phyloP scores from a whole-genome alignment of 1,139 yeast species.

The Blastobotrys buckinghamii region DNA sequence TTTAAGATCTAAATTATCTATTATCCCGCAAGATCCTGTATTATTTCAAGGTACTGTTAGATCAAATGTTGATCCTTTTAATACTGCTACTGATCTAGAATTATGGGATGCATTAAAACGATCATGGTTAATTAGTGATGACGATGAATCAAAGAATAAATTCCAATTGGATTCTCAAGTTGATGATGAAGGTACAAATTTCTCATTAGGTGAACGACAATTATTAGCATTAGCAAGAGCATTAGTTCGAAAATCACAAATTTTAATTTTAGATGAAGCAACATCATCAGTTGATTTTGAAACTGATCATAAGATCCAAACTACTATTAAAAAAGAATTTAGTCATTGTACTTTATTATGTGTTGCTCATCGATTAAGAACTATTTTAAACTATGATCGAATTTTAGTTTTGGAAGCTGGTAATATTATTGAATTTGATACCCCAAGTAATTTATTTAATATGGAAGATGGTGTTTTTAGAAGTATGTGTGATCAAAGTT shows the following conservation, averaged over 20 bases:
- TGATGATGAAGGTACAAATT: constrained; percentile 73
- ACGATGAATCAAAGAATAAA: constrained; percentile 36
- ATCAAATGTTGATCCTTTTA: constrained; percentile 63
- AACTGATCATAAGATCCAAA: constrained; percentile 67
- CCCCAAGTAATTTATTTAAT: constrained; percentile 38
- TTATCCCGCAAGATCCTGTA: constrained; percentile 78
- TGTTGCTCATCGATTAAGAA: constrained; percentile 74
- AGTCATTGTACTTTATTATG: constrained; percentile 64
- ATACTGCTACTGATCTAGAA: constrained; percentile 43
- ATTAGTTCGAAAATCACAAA: constrained; percentile 59
- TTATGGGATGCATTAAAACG: constrained; percentile 57
- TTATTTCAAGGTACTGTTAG: constrained; percentile 62
- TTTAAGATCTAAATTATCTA: constrained; percentile 55
- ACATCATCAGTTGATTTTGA: constrained; percentile 80
- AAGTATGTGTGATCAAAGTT: constrained; percentile 56
- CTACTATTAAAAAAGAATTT: constrained; percentile 58
- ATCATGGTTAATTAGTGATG: constrained; percentile 44
- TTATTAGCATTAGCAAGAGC: constrained; percentile 74
- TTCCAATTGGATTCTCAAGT: constrained; percentile 64
- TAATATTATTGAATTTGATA: constrained; percentile 51
- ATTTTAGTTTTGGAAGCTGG: constrained; percentile 67
- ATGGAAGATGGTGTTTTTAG: constrained; percentile 43
- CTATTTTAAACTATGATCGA: constrained; percentile 61
- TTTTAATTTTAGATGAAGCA: constrained; percentile 75
- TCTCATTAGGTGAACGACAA: constrained; percentile 75